Base-by-base conservation (phyloP, 2,329 filamentous ascomycete genomes). In the Stagonosporopsis tanaceti region DNA sequence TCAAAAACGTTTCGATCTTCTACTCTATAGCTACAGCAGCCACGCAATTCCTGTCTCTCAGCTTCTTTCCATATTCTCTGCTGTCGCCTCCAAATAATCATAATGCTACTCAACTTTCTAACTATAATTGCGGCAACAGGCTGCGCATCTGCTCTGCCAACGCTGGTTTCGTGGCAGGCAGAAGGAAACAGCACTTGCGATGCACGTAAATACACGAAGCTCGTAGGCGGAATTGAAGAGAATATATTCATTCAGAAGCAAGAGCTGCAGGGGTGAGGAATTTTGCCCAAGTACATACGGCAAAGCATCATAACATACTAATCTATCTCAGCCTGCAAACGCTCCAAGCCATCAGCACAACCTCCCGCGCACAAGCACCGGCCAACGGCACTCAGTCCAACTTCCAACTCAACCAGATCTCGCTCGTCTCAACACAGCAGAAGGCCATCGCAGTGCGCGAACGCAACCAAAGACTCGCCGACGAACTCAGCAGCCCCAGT, bases 221-320 rank as follows among this genome's bases (percentile, higher is more conserved):
- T 69, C 5, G 40, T 53, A 2, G 51, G 56, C 1, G 65, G 65
- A 6, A 69, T 68, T 9, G 54, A 68, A 25, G 51, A 58, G 9
- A 68, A 67, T 34, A 58, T 69, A 24, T 53, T 61, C 24, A 67
- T 69, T 15, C 67, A 69, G 40, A 57, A 57, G 20, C 59, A 65
- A 17, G 67, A 69, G 30, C 50, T 68, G 3, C 48, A 62, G 46
- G 63, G 62, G 67, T 64, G 50, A 12, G 53, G 4, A 22, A 5
- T 20, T 5, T 11, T 39, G 20, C 22, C 12, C 35, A 22, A 27
- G 20, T 20, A 20, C 20, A 20, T 3, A 20, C 20, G 20, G 20
- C 20, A 20, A 20, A 20, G 20, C 20, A 20, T 20, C 20, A 20
- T 20, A 20, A 20, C 35, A 27, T 27, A 27, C 47, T 51, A 28